A percentile compares a stretch with the other conserved stretches of the same genome.
These are phyloP conservation scores for Aspergillus thermomutatus DNA, from an alignment of 2,329 filamentous ascomycete species.

Conservation along the genomic window DNA sequence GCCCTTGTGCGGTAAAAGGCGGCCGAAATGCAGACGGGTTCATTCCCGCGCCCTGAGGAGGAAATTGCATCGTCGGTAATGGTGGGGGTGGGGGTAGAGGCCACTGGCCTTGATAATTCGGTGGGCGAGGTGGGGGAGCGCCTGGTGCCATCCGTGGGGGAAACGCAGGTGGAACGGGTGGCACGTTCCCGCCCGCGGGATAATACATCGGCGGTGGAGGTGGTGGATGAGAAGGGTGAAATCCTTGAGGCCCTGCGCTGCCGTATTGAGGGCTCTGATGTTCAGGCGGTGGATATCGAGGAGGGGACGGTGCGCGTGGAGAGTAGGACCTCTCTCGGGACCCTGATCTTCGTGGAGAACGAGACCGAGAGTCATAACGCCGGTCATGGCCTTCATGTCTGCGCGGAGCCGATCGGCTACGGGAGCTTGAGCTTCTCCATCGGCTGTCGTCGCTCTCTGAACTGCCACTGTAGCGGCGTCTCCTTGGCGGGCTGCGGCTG, in stretches of 20 bases:
- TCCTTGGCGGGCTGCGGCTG: slow-evolving; percentile 45
- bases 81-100: slow-evolving; percentile 20
- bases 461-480: slow-evolving; percentile 40
- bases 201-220: slow-evolving; percentile 10
- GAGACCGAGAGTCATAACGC: slow-evolving; percentile 26
- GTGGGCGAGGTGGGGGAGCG: slow-evolving; percentile 14
- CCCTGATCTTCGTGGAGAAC: slow-evolving; percentile 22
- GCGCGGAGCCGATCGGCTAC: slow-evolving; percentile 27
- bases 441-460: slow-evolving; percentile 28
- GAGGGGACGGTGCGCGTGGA: slow-evolving; percentile 23
- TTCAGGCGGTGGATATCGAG: slow-evolving; percentile 8
- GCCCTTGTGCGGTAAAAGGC: slow-evolving; percentile 20
- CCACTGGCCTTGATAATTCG: slow-evolving; percentile 20
- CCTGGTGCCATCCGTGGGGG: not conserved
- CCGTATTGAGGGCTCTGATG: slow-evolving; percentile 3
- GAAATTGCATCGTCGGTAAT: slow-evolving; percentile 15
- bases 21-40: slow-evolving; percentile 23
- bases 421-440: slow-evolving; percentile 26
- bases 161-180: not conserved
- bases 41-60: slow-evolving; percentile 1
- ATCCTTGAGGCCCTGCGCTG: slow-evolving; percentile 3
- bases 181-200: not conserved
- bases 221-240: slow-evolving; percentile 21
- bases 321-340: slow-evolving; percentile 33
- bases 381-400: slow-evolving; percentile 11